Evolutionary conservation across 371 early-diverging fungal species (phyloP), one percentile per base, ranked within the genome.

Genomic region (Fennellomyces sp.): DNA sequence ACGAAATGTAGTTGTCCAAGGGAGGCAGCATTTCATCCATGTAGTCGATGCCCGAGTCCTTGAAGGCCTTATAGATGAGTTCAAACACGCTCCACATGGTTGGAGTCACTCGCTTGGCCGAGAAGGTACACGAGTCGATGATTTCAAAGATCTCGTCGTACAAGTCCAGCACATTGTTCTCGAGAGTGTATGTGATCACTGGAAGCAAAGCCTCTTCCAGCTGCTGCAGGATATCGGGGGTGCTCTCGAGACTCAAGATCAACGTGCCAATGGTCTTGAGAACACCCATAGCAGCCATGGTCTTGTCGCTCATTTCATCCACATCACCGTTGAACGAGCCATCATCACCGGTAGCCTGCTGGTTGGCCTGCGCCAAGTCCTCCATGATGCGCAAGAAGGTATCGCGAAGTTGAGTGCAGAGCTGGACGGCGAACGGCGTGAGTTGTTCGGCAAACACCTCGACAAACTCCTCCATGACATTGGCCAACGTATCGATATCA

Each of bases 91-190:
- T 65, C 96, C 98, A 96, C 83, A 94, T 90, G 59, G 80, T 80
- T 17, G 89, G 86, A 3, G 96, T 87, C 23, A 96, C 88, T 4
- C 72, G 62, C 72, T 96, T 95, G 49, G 85, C 72, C 4, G 91
- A 85, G 69, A 86, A 94, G 5, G 91, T 88, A 61, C 88, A 88
- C 41, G 91, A 86, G 73, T 95, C 95, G 49, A 95, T 85, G 53
- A 95, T 84, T 62, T 94, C 96, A 69, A 94, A 92, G 25, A 88
- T 82, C 42, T 94, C 94, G 45, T 91, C 92, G 71, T 90, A 95
- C 36, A 94, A 75, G 63, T 94, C 88, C 25, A 88, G 62, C n/a
- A 92, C 74, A 23, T 76, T 66, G 64, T 91, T 84, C 48, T 92
- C 81, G 27, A 96, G 73, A 1, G 93, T 89, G 61, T 80, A 87